phyloP scores from a whole-genome alignment of 176 grass and related monocot genomes.

The Dendrocalamus sinicus region DNA sequence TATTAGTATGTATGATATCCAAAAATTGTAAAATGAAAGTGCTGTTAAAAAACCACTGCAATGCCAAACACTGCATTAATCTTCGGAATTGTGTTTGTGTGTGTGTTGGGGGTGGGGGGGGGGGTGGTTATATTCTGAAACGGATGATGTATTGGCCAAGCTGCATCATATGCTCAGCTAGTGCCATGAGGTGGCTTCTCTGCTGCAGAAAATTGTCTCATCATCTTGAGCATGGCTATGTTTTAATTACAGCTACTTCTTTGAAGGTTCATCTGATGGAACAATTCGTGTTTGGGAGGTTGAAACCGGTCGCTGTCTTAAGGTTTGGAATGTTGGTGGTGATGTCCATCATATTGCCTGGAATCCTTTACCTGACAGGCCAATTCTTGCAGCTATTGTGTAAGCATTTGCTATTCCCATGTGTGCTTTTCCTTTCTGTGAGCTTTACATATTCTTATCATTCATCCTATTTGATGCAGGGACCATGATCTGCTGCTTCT shows the following conservation, averaged over 20 bases:
- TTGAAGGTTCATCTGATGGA: conserved; percentile 88
- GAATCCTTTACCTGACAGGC: conserved; percentile 85
- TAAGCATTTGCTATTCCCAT: conserved; percentile 46
- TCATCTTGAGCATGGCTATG: not conserved
- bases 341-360: conserved; percentile 70
- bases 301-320: conserved; percentile 85
- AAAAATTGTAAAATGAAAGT: conserved; percentile 7
- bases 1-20: conserved; percentile 20
- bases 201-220: not conserved
- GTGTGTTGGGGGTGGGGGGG: no score
- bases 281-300: conserved; percentile 92
- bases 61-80: not conserved
- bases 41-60: not conserved
- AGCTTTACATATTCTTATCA: conserved; percentile 29
- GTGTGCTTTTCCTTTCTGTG: conserved; percentile 35
- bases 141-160: not conserved
- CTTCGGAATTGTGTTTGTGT: not conserved
- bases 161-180: not conserved
- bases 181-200: not conserved
- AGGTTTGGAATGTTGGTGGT: conserved; percentile 80
- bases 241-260: conserved; percentile 28
- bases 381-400: conserved; percentile 82
- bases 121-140: not conserved
- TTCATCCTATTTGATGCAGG: conserved; percentile 58
- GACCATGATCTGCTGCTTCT: conserved; percentile 81